Percentiles rank a stretch among this genome's conserved stretches.
These are phyloP conservation scores for Psilocybe azurescens DNA, from an alignment of 768 basidiomycete genomes.

Conservation along the genomic window DNA sequence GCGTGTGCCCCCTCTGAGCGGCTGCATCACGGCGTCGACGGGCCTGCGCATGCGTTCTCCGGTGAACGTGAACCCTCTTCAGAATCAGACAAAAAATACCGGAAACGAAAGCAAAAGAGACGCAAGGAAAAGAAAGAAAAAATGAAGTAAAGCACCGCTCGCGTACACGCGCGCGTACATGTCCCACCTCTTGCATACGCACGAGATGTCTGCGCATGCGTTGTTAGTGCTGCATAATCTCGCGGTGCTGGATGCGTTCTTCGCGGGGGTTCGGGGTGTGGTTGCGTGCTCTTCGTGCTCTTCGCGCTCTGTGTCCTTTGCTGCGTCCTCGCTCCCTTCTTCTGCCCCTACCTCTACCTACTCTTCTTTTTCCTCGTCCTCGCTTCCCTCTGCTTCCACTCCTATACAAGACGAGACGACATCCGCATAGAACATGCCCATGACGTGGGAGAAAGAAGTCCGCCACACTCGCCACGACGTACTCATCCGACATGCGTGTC, in stretches of 20 bases:
- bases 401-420: no score
- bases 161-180: slow-evolving; percentile 66
- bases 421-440: slow-evolving; percentile 16
- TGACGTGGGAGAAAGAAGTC: slow-evolving; percentile 50
- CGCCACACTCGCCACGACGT: slow-evolving; percentile 49
- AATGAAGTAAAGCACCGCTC: slow-evolving; percentile 24
- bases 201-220: slow-evolving; percentile 88
- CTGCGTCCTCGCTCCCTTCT: slow-evolving; percentile 12
- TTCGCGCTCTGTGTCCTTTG: no score
- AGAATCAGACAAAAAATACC: background rate
- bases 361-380: no score
- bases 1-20: slow-evolving; percentile 33
- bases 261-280: slow-evolving; percentile 53
- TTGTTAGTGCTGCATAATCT: slow-evolving; percentile 81
- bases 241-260: slow-evolving; percentile 66
- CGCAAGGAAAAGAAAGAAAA: no score
- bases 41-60: slow-evolving; percentile 20
- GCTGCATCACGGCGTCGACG: slow-evolving; percentile 51
- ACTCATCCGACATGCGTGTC: slow-evolving; percentile 49
- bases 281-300: no score
- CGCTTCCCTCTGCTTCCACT: no score
- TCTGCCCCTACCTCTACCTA: no score
- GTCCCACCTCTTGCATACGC: slow-evolving; percentile 85
- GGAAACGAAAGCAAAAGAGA: background rate
- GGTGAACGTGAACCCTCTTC: background rate